Evolutionary conservation across 23 red algal species (phyloP), one percentile per base, ranked within the genome.

Genomic region (Gracilaria vermiculophylla): DNA sequence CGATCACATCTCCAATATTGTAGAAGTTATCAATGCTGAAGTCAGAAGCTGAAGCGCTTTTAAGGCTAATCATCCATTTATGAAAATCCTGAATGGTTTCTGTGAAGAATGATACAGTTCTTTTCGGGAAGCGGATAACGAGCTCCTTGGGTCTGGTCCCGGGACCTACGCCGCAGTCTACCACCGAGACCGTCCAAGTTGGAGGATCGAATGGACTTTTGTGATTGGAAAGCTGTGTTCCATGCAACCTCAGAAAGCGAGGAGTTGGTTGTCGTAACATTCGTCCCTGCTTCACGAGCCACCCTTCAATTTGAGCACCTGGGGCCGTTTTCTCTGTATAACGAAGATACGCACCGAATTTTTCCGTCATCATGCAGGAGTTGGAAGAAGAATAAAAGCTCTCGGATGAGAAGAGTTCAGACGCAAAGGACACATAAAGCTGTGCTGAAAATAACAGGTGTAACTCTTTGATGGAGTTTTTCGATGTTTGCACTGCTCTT

Each of bases 61-160:
- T 92, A 41, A 97, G 78, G 25, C 88, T 75, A 48, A 55, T 53
- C 47, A 89, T 81, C 94, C 94, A 97, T 19, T 58, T 72, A 7
- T 92, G 75, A 81, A 48, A 97, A 43, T 93, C 90, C 29, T 48
- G 27, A 28, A 35, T 25, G 54, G 45, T 87, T 28, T 88, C 81
- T 55, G 94, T 71, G 60, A 92, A 97, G 73, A 97, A 92, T 16
- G 94, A 92, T 13, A 97, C 43, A 13, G 56, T 56, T 62, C 94
- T 60, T 21, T 77, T 89, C 8, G 77, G 86, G n/a, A 97, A 67
- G 40, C 85, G 71, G 8, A 97, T 64, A 24, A 89, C 44, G 24
- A 97, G 76, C 55, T 97, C 94, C 54, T 88, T 77, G 24, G 92
- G 57, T 55, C 82, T 82, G 6, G 94, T 57, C 17, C 94, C 94